Evolutionary conservation across 257 asterid species (phyloP), one percentile per base, ranked within the genome.

Genomic region (Asclepias syriaca): DNA sequence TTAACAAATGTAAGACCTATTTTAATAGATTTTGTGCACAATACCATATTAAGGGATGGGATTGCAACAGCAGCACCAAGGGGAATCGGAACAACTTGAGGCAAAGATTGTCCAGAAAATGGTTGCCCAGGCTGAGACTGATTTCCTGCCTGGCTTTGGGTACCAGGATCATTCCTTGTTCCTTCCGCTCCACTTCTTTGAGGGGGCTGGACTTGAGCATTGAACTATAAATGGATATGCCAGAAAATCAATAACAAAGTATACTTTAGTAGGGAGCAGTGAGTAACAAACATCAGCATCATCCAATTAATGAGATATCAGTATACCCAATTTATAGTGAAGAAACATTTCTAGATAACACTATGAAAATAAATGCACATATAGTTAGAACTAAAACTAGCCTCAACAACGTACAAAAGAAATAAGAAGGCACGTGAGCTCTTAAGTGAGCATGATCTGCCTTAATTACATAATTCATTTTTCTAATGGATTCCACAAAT

Each of bases 11-110:
- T 34, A 8, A 37, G 5, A 19, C 8, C 49, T 64, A 18, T 16
- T 37, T 8, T 19, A 1, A 69, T 37, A 24, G 9, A 19, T 21
- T 5, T 69, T 12, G 40, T 12, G 65, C 16, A 46, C 11, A 8
- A 29, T 86, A 92, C 99, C 96, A 76, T 76, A 79, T 84, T 87
- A 65, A 90, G 82, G 1, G 95, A 75, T 7, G 97, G 99, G 68
- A 87, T 49, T 34, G 97, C 81, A 75, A 85, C 59, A 68, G 90
- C 77, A 71, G 90, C 85, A 74, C 97, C 94, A 14, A 85, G 27
- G 37, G 97, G 97, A 71, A 80, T 81, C 84, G 87, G 98, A 76
- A 79, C 69, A 49, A 75, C 78, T 77, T 81, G 83, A 21, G 91
- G 76, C 66, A 83, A 72, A 77, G 90, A 74, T 81, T 84, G 94